phyloP scores from a whole-genome alignment of 23 red algal species.

The Gracilaria caudata region DNA sequence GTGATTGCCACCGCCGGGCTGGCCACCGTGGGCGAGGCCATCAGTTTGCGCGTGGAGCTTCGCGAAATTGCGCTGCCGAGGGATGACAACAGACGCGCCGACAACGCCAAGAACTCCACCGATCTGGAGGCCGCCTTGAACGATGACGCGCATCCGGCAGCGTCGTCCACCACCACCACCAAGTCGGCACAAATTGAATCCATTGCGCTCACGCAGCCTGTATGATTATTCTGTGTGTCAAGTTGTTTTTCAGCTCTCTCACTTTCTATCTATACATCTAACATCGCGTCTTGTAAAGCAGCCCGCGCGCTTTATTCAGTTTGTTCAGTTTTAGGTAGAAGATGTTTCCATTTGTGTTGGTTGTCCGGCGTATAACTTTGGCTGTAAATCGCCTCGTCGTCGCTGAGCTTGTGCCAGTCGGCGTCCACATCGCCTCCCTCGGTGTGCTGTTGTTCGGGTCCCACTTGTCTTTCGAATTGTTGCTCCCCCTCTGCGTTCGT shows the following conservation, averaged over 20 bases:
- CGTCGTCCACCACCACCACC: background rate
- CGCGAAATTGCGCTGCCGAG: conserved; percentile 69
- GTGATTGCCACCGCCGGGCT: conserved; percentile 53
- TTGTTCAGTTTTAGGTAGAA: background rate
- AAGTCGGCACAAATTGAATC: too few species aligned
- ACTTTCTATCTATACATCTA: conserved; percentile 2
- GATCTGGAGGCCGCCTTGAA: conserved; percentile 22
- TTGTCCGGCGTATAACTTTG: background rate
- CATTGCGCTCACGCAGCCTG: background rate
- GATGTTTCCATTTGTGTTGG: background rate
- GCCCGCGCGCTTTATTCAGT: too few species aligned
- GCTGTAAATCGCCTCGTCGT: background rate
- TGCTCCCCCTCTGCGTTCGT: background rate
- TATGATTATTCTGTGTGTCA: background rate
- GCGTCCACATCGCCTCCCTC: background rate
- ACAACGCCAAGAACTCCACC: background rate
- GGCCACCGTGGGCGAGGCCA: conserved; percentile 60
- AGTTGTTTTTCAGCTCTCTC: background rate
- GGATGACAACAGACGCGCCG: background rate
- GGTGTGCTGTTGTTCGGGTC: background rate
- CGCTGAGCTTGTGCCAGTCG: background rate
- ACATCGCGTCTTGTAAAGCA: background rate
- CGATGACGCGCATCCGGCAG: background rate
- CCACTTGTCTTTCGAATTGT: background rate
- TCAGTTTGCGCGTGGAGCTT: conserved; percentile 69